Conservation (phyloP, 805 yeast species). For the Wickerhamiella azyma region DNA sequence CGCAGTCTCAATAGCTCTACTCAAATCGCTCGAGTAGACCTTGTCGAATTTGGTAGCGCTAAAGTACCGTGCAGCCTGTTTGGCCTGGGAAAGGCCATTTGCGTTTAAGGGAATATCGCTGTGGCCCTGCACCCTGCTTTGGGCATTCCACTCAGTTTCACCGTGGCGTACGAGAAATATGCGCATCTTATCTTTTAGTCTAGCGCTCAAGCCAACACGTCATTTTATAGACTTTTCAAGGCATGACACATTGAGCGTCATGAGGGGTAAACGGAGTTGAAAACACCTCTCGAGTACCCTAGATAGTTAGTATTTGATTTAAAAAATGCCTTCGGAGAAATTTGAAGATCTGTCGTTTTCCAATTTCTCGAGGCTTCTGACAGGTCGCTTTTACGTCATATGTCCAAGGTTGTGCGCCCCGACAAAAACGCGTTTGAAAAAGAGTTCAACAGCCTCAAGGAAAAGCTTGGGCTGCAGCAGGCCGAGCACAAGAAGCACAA, state of each 20-base stretch:
- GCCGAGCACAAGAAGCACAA: constrained; percentile 19
- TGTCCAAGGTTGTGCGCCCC: constrained; percentile 14
- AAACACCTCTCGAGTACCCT: too few species aligned
- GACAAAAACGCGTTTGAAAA: constrained; percentile 22
- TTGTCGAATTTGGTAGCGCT: constrained; percentile 13
- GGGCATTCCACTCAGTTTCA: constrained; percentile 17
- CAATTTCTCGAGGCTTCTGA: neutral
- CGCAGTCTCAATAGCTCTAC: constrained; percentile 17
- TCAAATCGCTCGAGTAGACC: constrained; percentile 15
- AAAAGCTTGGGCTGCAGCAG: constrained; percentile 20
- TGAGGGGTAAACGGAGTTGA: too few species aligned
- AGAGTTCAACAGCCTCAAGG: constrained; percentile 20
- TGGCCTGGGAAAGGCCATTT: constrained; percentile 16
- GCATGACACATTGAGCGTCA: too few species aligned
- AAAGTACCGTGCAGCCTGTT: constrained; percentile 10
- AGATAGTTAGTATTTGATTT: too few species aligned
- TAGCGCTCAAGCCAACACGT: too few species aligned
- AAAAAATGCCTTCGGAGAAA: too few species aligned
- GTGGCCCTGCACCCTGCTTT: constrained; percentile 18
- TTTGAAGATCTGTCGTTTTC: too few species aligned
- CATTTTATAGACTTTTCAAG: too few species aligned
- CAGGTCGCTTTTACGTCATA: neutral
- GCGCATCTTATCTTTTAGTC: constrained; percentile 7
- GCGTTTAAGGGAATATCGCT: constrained; percentile 16
- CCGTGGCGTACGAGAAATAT: constrained; percentile 18